Base-by-base conservation (phyloP, 306 rosid genomes). In the Ormosia semicastrata region DNA sequence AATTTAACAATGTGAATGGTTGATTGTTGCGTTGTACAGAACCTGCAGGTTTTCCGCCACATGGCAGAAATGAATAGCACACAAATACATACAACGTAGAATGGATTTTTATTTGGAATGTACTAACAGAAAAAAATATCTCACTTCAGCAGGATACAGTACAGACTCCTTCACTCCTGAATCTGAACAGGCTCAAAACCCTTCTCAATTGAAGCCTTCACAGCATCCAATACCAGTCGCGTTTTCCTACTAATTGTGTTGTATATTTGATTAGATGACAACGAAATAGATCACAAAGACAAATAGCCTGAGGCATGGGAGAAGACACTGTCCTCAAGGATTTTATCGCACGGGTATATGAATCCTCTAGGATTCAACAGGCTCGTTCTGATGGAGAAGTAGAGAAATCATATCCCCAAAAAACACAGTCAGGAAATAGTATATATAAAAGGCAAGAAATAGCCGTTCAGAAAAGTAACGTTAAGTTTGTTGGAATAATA, bases 161-260 rank as follows among this genome's bases (percentile, higher is more conserved):
- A 13, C 17, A 50, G 2, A n/a, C 66, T 17, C 56, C 4, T 17
- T 76, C 53, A 82, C 29, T 59, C 76, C 43, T 52, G 66, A 32
- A 93, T 44, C 62, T 86, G 88, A 58, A 89, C 82, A 32, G 89
- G 82, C 79, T 82, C 75, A 74, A 30, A 91, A 11, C 94, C 95
- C 56, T 39, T 83, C 9, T 84, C 83, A 58, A 93, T 77, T 1
- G 97, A 93, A 18, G 89, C 81, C 91, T 88, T 93, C 44, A 93
- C 95, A 5, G 92, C 90, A 74, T 93, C 92, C 14, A 93, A 11
- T 12, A 89, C 79, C 12, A 91, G 86, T 71, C 91, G 96, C 12
- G 97, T 93, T 82, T 91, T 93, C 86, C 94, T 75, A 80, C 86
- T 86, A 49, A 88, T 78, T 7, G 75, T n/a, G n/a, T n/a, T n/a